Conservation (phyloP, 257 asterid genomes). For the Linaria vulgaris region DNA sequence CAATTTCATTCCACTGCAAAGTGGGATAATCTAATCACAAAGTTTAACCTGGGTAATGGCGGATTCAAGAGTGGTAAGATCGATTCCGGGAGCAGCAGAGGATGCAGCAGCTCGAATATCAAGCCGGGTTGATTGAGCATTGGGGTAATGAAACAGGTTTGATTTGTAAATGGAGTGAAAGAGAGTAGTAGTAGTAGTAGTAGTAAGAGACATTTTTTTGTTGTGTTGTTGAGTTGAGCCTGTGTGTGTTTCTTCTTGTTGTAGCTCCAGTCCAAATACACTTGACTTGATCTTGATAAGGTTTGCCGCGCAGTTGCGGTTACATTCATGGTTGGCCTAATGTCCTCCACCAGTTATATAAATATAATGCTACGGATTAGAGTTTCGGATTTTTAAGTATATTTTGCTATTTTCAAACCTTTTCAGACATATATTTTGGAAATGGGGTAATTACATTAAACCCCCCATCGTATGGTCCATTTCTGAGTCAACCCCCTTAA, state of each 20-base stretch:
- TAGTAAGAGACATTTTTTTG: conserved; percentile 39
- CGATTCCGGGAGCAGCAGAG: conserved; percentile 72
- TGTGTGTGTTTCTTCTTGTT: too few species aligned
- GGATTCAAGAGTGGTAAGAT: conserved; percentile 53
- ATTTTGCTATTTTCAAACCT: too few species aligned
- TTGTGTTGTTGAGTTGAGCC: not conserved
- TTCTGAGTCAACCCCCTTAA: too few species aligned
- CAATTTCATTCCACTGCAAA: not conserved
- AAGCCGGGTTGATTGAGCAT: conserved; percentile 8
- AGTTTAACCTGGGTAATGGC: conserved; percentile 66
- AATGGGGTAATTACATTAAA: too few species aligned
- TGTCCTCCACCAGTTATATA: conserved; percentile 18
- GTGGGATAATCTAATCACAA: not conserved
- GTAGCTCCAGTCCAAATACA: not conserved
- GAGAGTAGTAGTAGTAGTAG: conserved; percentile 46
- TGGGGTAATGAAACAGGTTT: too few species aligned
- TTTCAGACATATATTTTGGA: too few species aligned
- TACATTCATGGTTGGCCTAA: conserved; percentile 25
- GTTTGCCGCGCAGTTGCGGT: conserved; percentile 29
- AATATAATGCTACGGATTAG: too few species aligned
- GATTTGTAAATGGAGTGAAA: conserved; percentile 32
- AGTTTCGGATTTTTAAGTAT: too few species aligned
- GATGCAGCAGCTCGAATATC: conserved; percentile 57
- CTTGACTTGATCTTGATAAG: conserved; percentile 19
- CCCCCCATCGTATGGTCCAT: too few species aligned